Percentiles rank a stretch among this genome's conserved stretches.
These are phyloP conservation scores for Xylaria telfairii DNA, from an alignment of 495 filamentous ascomycete genomes.

Conservation along the genomic window DNA sequence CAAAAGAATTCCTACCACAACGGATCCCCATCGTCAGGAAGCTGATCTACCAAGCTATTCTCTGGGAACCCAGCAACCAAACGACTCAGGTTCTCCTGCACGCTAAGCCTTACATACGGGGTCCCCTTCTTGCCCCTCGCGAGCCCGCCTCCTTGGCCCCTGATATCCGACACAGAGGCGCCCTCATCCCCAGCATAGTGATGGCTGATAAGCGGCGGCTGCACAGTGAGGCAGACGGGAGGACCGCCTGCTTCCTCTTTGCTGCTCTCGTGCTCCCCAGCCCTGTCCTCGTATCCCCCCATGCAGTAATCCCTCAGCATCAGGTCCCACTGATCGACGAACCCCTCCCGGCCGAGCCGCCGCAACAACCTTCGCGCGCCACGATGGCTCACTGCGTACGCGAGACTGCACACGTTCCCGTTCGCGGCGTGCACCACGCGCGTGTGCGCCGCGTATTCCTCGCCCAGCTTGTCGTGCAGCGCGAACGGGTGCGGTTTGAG, in stretches of 20 bases:
- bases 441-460: conserved; percentile 50
- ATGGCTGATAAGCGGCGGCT: conserved; percentile 56
- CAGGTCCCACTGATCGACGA: conserved; percentile 51
- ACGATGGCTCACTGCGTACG: conserved; percentile 52
- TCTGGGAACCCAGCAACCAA: conserved; percentile 38
- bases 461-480: conserved; percentile 43
- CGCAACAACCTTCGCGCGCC: conserved; percentile 53
- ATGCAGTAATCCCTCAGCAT: conserved; percentile 56
- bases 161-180: conserved; percentile 46
- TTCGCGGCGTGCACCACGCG: conserved; percentile 49
- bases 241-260: background rate
- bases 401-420: conserved; percentile 52
- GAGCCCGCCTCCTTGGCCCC: conserved; percentile 51
- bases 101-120: conserved; percentile 53
- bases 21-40: conserved; percentile 42
- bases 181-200: conserved; percentile 42
- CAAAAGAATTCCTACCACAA: conserved; percentile 30
- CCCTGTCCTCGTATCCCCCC: conserved; percentile 23
- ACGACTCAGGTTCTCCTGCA: conserved; percentile 49
- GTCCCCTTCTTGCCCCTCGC: conserved; percentile 44
- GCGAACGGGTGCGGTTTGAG: conserved; percentile 55
- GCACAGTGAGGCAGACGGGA: conserved; percentile 51
- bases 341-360: conserved; percentile 39
- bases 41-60: conserved; percentile 45
- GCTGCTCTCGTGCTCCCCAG: background rate